phyloP scores from a whole-genome alignment of 805 yeast genomes.

The Metschnikowia reukaufii region DNA sequence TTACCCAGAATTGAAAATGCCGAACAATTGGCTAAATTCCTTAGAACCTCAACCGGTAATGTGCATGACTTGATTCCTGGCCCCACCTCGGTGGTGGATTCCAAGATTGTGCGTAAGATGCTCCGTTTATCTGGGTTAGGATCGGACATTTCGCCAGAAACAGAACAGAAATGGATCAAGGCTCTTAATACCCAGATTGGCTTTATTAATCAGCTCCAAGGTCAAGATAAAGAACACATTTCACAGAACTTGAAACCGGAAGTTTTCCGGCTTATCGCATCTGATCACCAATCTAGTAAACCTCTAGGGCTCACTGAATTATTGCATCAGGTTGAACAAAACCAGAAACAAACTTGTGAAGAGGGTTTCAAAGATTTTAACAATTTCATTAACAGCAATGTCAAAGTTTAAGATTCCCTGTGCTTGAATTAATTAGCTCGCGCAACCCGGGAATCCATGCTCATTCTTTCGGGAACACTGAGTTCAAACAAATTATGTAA shows the following conservation, averaged over 20 bases:
- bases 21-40: conserved; percentile 10
- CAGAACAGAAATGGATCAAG: conserved; percentile 29
- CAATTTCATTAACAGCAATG: neutral
- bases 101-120: conserved; percentile 29
- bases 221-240: conserved; percentile 7
- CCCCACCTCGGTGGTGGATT: conserved; percentile 18
- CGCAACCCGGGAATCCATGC: conserved; percentile 75
- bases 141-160: conserved; percentile 23
- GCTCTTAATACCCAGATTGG: conserved; percentile 48
- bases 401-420: conserved; percentile 3
- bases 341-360: neutral
- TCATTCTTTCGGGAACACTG: conserved; percentile 71
- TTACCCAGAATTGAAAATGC: conserved; percentile 8
- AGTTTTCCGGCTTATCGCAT: conserved; percentile 34
- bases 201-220: conserved; percentile 46
- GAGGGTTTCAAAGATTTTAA: conserved; percentile 3
- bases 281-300: conserved; percentile 30
- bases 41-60: conserved; percentile 13
- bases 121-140: conserved; percentile 52
- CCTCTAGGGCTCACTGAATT: conserved; percentile 26
- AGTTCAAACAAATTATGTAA: conserved; percentile 67
- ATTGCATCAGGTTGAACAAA: conserved; percentile 11
- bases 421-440: conserved; percentile 1
- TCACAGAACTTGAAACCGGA: conserved; percentile 20
- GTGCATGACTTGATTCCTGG: conserved; percentile 19